Conservation (phyloP, 176 grass and related monocot genomes). For the Phoenix dactylifera region DNA sequence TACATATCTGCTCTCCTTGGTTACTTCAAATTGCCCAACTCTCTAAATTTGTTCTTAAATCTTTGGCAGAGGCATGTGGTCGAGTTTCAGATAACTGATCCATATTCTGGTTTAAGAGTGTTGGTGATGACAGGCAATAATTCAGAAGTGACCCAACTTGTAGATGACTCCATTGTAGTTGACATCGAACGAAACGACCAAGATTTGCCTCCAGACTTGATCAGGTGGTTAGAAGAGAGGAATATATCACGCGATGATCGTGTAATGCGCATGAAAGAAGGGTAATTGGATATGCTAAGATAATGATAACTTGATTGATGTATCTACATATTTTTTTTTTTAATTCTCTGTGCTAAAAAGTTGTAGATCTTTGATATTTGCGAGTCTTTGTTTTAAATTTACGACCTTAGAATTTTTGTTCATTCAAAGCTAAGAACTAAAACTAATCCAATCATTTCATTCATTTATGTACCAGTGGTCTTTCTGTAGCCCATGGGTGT, state of each 20-base stretch:
- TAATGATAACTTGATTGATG: no score
- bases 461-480: no score
- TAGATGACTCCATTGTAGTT: constrained; percentile 5
- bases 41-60: not conserved
- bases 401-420: no score
- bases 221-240: not conserved
- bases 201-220: constrained; percentile 3
- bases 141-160: not conserved
- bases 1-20: no score
- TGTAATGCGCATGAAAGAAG: constrained; percentile 12
- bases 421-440: no score
- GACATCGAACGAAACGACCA: constrained; percentile 2
- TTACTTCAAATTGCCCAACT: no score
- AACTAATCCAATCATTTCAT: no score
- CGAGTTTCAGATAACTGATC: constrained; percentile 11
- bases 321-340: no score
- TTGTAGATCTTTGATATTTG: no score
- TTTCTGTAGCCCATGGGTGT: no score
- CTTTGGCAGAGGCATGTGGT: not conserved
- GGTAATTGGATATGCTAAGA: not conserved
- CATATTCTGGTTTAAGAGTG: constrained; percentile 4
- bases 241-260: constrained; percentile 7
- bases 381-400: no score
- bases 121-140: constrained; percentile 7
- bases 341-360: no score